Base-by-base conservation (phyloP, 2,329 filamentous ascomycete genomes). In the Amauroascus niger region DNA sequence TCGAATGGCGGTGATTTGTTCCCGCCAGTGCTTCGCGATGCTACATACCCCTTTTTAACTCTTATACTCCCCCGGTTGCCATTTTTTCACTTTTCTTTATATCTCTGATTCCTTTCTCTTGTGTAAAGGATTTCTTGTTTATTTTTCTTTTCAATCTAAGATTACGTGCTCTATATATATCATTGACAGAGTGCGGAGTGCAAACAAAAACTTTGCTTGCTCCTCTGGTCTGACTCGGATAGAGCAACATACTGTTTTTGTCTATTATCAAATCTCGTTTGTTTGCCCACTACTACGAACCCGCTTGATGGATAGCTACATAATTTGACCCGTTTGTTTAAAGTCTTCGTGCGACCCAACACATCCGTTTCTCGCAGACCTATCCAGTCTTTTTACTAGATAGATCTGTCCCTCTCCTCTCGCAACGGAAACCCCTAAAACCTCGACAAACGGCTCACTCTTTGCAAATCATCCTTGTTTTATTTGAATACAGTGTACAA, bases 281-380 rank as follows among this genome's bases (percentile, higher is more conserved):
- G 30, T 48, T 48, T 35, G 30, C 30, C 13, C 14, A 26, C 13
- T 40, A 11, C 39, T 37, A 39, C 16, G 28, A 24, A 26, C 14
- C 13, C 6, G 26, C 16, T 46, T 46, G 26, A 46, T 33, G 44
- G 44, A 33, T 13, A 46, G 44, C 18, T 40, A n/a, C n/a, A n/a
- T 24, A 20, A 44, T 52, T 53, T 55, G 43, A 35, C 44, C 28
- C 20, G 40, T 48, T 53, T 44, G 45, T 48, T 6, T 6, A 24
- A 24, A 39, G 16, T 16, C 20, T 33, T 28, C 16, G 46, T 39
- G 43, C 41, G 40, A 47, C 43, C 26, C n/a, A n/a, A 14, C 35
- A 39, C 32, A 47, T 33, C 33, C 35, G 33, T 49, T 20, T 26
- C 28, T 44, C 44, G 20, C 28, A 18, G 47, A 45, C 22, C 30